Evolutionary conservation across 345 rosid species (phyloP).

Genomic region (Camelina hispida): DNA sequence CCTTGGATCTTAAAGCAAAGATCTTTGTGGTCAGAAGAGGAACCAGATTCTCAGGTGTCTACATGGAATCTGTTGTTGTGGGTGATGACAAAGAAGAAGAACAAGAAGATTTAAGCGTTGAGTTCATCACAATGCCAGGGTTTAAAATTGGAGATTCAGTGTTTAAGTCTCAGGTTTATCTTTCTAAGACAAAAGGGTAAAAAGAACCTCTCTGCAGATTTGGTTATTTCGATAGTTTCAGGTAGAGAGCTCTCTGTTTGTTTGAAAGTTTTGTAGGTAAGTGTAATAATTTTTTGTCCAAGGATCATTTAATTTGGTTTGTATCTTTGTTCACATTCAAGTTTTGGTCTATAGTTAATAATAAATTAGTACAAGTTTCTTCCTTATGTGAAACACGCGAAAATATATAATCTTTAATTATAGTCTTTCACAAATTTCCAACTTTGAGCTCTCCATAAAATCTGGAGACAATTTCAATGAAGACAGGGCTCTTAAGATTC

Average conservation of each 20-base stretch:
- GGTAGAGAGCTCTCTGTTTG: constrained; percentile 7
- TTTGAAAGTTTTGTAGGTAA: constrained; percentile 26
- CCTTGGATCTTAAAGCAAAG: constrained; percentile 55
- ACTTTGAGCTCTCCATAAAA: constrained; percentile 70
- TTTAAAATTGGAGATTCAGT: constrained; percentile 53
- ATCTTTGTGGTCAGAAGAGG: constrained; percentile 56
- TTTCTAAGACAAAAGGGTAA: constrained; percentile 43
- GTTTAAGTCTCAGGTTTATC: constrained; percentile 57
- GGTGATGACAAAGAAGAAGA: constrained; percentile 5
- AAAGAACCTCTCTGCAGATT: background rate
- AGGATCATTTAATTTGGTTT: constrained; percentile 25
- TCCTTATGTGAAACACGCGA: too few species aligned
- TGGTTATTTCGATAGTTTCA: background rate
- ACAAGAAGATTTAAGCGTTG: constrained; percentile 44
- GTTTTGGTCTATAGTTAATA: constrained; percentile 8
- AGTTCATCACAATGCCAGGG: constrained; percentile 71
- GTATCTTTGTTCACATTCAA: constrained; percentile 23
- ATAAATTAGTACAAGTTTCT: too few species aligned
- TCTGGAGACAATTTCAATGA: constrained; percentile 65
- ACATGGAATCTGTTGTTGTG: constrained; percentile 57
- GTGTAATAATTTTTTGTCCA: background rate
- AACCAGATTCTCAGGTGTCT: constrained; percentile 51
- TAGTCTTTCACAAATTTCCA: constrained; percentile 24
- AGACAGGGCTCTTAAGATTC: constrained; percentile 69
- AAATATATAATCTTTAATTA: constrained; percentile 5